These are phyloP conservation scores for Fusarium sp. DNA, from an alignment of 2,329 filamentous ascomycete genomes.

Conservation along the genomic window DNA sequence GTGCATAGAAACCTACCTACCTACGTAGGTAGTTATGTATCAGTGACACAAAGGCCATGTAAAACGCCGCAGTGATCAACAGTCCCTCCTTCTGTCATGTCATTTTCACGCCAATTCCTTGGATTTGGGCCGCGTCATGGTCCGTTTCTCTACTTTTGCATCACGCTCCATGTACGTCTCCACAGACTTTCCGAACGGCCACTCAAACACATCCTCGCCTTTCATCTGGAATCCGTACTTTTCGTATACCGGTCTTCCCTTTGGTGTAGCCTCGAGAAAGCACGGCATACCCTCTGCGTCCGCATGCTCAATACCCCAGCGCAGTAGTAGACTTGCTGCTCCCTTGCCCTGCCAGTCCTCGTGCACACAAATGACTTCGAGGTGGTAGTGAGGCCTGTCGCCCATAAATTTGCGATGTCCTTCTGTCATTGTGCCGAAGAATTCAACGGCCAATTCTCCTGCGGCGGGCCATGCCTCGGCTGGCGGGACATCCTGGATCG, in stretches of 20 bases:
- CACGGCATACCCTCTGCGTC: slow-evolving; percentile 58
- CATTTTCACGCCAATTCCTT: slow-evolving; percentile 14
- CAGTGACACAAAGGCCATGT: slow-evolving; percentile 27
- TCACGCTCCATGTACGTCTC: slow-evolving; percentile 55
- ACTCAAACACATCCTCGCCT: slow-evolving; percentile 51
- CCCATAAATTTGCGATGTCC: slow-evolving; percentile 56
- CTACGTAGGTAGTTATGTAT: neutral
- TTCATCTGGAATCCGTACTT: slow-evolving; percentile 60
- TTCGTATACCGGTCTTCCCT: slow-evolving; percentile 61
- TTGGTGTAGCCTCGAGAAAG: slow-evolving; percentile 64
- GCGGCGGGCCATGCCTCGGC: slow-evolving; percentile 56
- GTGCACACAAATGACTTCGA: slow-evolving; percentile 62
- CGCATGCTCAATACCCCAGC: slow-evolving; percentile 61
- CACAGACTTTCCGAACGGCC: slow-evolving; percentile 50
- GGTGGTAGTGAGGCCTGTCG: slow-evolving; percentile 59
- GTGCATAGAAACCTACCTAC: too few species aligned
- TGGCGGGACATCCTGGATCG: slow-evolving; percentile 43
- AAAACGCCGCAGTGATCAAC: slow-evolving; percentile 13
- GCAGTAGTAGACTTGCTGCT: slow-evolving; percentile 57
- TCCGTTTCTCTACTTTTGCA: slow-evolving; percentile 23
- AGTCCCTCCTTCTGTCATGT: neutral
- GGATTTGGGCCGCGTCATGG: slow-evolving; percentile 23
- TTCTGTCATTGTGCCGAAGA: slow-evolving; percentile 55
- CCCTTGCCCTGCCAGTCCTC: slow-evolving; percentile 60
- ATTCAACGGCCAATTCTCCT: slow-evolving; percentile 55